Conservation (phyloP, 169 alveolate genomes). For the Cryptosporidium andersoni region DNA sequence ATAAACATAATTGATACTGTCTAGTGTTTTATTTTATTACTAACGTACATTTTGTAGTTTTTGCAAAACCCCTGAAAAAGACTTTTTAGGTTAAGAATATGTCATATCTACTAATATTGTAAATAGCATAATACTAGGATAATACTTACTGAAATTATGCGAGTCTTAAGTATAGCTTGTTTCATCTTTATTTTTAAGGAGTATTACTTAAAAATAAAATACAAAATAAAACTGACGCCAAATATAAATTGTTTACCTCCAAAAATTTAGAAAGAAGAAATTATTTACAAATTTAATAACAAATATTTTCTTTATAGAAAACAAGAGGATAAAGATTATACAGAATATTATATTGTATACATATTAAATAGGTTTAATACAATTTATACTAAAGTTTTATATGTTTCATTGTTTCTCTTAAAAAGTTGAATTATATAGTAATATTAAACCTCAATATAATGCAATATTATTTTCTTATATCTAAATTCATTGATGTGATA, state of each 20-base stretch:
- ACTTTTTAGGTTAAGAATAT: neutral
- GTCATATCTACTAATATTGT: too few species aligned
- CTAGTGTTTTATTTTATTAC: neutral
- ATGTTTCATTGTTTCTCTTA: too few species aligned
- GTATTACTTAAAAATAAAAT: neutral
- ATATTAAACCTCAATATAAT: too few species aligned
- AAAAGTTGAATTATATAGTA: too few species aligned
- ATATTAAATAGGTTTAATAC: too few species aligned
- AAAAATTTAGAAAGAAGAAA: too few species aligned
- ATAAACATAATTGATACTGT: neutral
- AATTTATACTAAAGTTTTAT: too few species aligned
- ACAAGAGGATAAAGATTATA: too few species aligned
- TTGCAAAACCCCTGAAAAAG: slow-evolving; percentile 30
- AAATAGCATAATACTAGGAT: too few species aligned
- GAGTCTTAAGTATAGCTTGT: slow-evolving; percentile 48
- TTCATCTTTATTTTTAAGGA: slow-evolving; percentile 1
- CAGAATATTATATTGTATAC: too few species aligned
- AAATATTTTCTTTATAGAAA: too few species aligned
- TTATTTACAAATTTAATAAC: too few species aligned
- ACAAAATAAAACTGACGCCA: neutral
- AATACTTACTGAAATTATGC: slow-evolving; percentile 44
- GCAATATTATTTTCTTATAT: slow-evolving; percentile 10
- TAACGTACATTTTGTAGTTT: slow-evolving; percentile 61
- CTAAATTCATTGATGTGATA: slow-evolving; percentile 53
- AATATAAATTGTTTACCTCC: neutral